phyloP scores from a whole-genome alignment of 2,329 filamentous ascomycete species.

The Alternaria brassicicola region DNA sequence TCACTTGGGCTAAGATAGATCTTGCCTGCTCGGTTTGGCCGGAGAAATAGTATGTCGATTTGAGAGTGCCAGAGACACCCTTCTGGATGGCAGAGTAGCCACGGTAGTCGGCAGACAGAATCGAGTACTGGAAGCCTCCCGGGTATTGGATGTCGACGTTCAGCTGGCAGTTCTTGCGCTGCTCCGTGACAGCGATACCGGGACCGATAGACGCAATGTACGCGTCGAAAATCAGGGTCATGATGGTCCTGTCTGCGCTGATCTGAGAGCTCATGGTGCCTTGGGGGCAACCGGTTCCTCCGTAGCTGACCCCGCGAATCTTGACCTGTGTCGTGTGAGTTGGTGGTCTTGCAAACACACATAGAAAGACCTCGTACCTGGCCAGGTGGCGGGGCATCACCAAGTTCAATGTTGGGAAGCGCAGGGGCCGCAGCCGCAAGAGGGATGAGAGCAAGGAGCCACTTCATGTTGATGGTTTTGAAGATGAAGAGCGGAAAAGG shows the following conservation, averaged over 20 bases:
- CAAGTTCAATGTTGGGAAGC: conserved; percentile 25
- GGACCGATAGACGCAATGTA: conserved; percentile 60
- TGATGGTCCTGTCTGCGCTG: conserved; percentile 51
- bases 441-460: conserved; percentile 43
- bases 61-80: conserved; percentile 56
- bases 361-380: conserved; percentile 25
- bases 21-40: conserved; percentile 52
- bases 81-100: conserved; percentile 57
- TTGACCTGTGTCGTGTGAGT: conserved; percentile 44
- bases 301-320: conserved; percentile 54
- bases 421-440: conserved; percentile 39
- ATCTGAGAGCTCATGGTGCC: conserved; percentile 53
- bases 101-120: conserved; percentile 60
- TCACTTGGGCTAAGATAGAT: too few relatives aligned
- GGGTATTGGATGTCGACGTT: conserved; percentile 60
- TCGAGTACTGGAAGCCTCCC: conserved; percentile 59
- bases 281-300: conserved; percentile 57
- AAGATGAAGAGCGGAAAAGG: conserved; percentile 17
- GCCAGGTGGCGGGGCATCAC: conserved; percentile 39
- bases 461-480: conserved; percentile 46
- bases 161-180: conserved; percentile 61
- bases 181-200: conserved; percentile 50
- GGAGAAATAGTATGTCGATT: conserved; percentile 63
- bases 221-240: conserved; percentile 61
- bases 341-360: not conserved